These are phyloP conservation scores for Epithemia pelagica DNA, from an alignment of 108 stramenopile genomes.

Conservation along the genomic window DNA sequence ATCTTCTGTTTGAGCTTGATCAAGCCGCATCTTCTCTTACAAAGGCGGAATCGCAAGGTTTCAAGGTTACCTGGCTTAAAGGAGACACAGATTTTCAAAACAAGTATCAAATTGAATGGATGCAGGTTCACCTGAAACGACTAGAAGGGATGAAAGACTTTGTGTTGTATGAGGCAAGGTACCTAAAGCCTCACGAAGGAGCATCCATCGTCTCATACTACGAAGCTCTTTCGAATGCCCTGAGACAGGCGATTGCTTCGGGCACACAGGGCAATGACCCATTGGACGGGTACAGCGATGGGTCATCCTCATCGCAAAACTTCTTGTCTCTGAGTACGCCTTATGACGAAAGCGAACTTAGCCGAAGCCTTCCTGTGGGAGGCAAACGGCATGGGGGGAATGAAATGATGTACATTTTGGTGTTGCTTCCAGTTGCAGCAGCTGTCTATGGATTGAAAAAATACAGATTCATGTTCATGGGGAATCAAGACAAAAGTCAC, in stretches of 20 bases:
- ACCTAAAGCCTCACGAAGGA: neutral
- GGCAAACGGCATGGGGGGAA: too few species aligned
- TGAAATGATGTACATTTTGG: too few species aligned
- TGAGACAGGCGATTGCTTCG: neutral
- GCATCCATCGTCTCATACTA: neutral
- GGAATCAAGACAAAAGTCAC: too few species aligned
- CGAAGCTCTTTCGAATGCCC: neutral
- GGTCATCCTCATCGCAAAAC: neutral
- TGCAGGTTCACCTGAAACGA: neutral
- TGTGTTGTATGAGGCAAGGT: neutral
- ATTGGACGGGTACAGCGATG: neutral
- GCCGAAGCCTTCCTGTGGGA: too few species aligned
- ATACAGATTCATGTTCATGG: too few species aligned
- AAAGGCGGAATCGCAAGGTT: neutral
- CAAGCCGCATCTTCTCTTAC: neutral
- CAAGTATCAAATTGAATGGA: neutral
- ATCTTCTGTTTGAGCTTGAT: neutral
- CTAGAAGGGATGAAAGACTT: neutral
- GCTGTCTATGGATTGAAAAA: neutral
- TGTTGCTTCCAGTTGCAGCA: neutral
- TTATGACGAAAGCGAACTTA: too few species aligned
- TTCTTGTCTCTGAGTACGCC: neutral
- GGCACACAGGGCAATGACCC: neutral
- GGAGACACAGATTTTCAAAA: neutral
- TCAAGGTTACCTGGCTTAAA: neutral